phyloP scores from a whole-genome alignment of 139 green algal genomes.

The Edaphochlamys debaryana region DNA sequence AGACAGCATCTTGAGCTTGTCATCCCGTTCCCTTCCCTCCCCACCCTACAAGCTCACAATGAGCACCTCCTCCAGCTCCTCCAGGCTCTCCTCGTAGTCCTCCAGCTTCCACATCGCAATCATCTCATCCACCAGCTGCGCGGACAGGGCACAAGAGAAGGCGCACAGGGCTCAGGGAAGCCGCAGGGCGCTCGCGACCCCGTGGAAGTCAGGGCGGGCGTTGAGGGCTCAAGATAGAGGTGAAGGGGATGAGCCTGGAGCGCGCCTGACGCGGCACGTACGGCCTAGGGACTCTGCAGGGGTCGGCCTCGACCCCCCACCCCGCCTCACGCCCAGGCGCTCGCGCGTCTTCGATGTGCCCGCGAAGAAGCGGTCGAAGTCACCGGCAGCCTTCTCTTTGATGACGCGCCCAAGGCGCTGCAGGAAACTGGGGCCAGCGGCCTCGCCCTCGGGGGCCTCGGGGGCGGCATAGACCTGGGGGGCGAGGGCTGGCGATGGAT shows the following conservation, averaged over 20 bases:
- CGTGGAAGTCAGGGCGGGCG: no score
- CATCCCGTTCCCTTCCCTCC: no score
- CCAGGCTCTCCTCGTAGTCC: slow-evolving; percentile 88
- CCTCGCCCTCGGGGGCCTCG: neutral
- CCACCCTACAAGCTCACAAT: slow-evolving; percentile 73
- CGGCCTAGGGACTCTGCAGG: no score
- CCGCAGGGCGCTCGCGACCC: neutral
- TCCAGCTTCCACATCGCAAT: slow-evolving; percentile 94
- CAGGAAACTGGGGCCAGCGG: slow-evolving; percentile 44
- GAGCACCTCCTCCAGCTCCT: slow-evolving; percentile 95
- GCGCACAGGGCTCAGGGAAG: neutral
- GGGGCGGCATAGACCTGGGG: neutral
- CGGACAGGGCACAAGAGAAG: no score
- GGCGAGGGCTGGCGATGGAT: neutral
- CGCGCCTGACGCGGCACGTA: no score
- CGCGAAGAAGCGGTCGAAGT: slow-evolving; percentile 88
- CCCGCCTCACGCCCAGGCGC: slow-evolving; percentile 86
- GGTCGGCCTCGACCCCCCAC: no score
- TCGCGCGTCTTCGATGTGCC: slow-evolving; percentile 93
- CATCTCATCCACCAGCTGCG: slow-evolving; percentile 93
- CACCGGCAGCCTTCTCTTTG: slow-evolving; percentile 91
- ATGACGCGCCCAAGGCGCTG: slow-evolving; percentile 86
- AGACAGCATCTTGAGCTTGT: no score
- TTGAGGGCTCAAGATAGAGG: no score
- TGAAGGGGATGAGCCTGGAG: no score